phyloP scores from a whole-genome alignment of 192 early-diverging fungal species.

The Coemansia sp. region DNA sequence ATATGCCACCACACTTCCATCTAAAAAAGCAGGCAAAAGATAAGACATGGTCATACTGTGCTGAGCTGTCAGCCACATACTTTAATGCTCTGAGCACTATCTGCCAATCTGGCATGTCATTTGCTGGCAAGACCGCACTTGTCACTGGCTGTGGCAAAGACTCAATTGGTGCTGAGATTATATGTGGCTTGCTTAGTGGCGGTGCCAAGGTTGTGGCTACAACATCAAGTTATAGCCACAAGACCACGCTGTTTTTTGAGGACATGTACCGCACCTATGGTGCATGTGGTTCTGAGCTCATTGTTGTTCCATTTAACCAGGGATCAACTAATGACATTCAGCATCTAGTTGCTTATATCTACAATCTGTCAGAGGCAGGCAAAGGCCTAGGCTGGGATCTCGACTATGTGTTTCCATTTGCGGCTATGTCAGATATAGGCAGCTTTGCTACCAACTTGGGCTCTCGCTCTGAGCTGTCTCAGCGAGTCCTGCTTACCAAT shows the following conservation, averaged over 20 bases:
- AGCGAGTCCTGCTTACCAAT: conserved; percentile 94
- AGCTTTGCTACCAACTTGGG: conserved; percentile 81
- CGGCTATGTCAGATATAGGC: conserved; percentile 86
- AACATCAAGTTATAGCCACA: conserved; percentile 77
- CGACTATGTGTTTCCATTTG: conserved; percentile 92
- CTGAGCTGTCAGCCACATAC: conserved; percentile 66
- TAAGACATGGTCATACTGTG: conserved; percentile 60
- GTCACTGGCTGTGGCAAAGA: conserved; percentile 86
- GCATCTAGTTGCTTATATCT: conserved; percentile 84
- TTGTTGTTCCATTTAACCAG: conserved; percentile 93
- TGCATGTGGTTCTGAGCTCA: conserved; percentile 76
- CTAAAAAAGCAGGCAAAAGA: background rate
- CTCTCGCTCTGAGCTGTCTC: conserved; percentile 84
- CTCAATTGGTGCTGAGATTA: conserved; percentile 85
- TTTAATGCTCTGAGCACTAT: conserved; percentile 67
- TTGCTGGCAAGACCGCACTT: conserved; percentile 74
- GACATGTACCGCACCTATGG: conserved; percentile 83
- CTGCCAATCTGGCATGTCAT: conserved; percentile 73
- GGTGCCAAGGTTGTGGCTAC: conserved; percentile 87
- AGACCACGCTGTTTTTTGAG: conserved; percentile 79
- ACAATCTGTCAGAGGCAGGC: conserved; percentile 50
- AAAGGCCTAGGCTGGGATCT: conserved; percentile 86
- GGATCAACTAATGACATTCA: conserved; percentile 77
- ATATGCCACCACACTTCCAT: conserved; percentile 27
- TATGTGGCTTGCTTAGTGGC: conserved; percentile 80